phyloP scores from a whole-genome alignment of 108 stramenopile species.

The Nitzschia inconspicua region DNA sequence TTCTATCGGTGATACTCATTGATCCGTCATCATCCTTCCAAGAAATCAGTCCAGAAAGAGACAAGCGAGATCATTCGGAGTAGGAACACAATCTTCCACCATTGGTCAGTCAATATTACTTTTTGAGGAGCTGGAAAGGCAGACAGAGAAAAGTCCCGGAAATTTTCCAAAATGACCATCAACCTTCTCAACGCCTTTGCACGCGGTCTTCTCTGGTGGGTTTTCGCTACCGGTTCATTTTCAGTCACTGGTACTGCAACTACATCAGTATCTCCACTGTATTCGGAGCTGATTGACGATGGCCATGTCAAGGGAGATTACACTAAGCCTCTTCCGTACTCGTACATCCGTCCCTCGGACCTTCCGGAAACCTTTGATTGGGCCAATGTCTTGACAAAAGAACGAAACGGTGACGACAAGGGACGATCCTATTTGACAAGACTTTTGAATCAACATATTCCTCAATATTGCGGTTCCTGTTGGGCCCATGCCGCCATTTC shows the following conservation, averaged over 20 bases:
- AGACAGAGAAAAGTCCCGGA: not conserved
- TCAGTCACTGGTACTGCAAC: slow-evolving; percentile 3
- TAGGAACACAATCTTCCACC: no score
- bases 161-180: not conserved
- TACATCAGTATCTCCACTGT: no score
- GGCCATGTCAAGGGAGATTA: slow-evolving; percentile 1
- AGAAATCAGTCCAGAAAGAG: no score
- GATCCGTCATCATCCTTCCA: no score
- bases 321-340: slow-evolving; percentile 22
- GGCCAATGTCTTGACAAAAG: slow-evolving; percentile 82
- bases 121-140: not conserved
- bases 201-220: not conserved
- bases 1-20: no score
- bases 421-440: slow-evolving; percentile 68
- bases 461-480: slow-evolving; percentile 69
- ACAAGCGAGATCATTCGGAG: no score
- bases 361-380: slow-evolving; percentile 69
- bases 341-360: not conserved
- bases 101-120: no score
- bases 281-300: not conserved
- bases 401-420: no score
- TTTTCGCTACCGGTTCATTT: not conserved
- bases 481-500: slow-evolving; percentile 87
- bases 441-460: slow-evolving; percentile 91
- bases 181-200: not conserved